Evolutionary conservation across 306 rosid species (phyloP), one percentile per base, ranked within the genome.

Genomic region (Castanea crenata): DNA sequence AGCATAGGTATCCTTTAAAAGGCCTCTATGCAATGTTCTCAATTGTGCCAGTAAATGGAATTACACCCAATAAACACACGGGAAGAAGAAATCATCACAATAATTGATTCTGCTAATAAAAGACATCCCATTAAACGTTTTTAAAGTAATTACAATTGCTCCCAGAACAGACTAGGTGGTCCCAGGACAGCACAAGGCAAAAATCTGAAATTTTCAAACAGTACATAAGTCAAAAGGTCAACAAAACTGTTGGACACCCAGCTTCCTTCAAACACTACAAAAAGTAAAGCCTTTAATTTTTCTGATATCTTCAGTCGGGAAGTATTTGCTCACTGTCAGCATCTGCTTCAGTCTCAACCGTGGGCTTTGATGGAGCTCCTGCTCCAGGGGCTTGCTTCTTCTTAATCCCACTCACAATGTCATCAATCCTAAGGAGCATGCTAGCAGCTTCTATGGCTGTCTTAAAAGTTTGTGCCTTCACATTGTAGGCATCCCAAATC

Each of bases 371-470:
- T 73, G 98, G 90, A 52, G 76, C 87, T 57, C 93, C 91, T 70
- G 92, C 88, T 64, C 97, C 97, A 61, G 97, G 88, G 56, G 93
- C 87, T 75, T 91, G 94, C 89, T 91, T 93, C 90, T 92, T 95
- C 89, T 96, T 96, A 74, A 96, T 90, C 15, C 99, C 98, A 41
- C 99, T 96, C 87, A 96, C 99, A 74, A 93, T 90, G 79, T 96
- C 99, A 74, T 96, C 98, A 72, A 96, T 96, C 78, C 99, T 93
- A 82, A 96, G 84, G 55, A 96, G 99, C 93, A 96, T 91, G 92
- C 99, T 90, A 49, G 98, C 93, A 41, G 98, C 97, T 93, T 96
- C 99, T 76, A 96, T 96, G 55, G 99, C 98, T 1, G 99, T 96
- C 90, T 96, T 96, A 57, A 96, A 96, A 5, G 99, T 92, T 82